Base-by-base conservation (phyloP, 495 filamentous ascomycete species). In the Neurospora sp. region DNA sequence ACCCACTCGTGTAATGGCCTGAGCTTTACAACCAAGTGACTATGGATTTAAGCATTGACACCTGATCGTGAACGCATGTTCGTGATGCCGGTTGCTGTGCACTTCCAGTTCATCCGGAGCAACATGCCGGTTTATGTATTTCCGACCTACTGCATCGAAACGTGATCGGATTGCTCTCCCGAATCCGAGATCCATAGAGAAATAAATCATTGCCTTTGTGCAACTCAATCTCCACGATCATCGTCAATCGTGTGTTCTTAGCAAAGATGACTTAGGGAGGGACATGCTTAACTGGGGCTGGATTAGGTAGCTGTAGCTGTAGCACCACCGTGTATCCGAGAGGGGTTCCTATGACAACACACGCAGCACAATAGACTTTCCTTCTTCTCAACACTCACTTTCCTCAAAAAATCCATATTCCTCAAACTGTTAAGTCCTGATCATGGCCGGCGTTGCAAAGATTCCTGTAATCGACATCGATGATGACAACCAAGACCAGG, bases 391-490 rank as follows among this genome's bases (percentile, higher is more conserved):
- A 7, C 49, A 62, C 6, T 35, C 2, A 38, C 16, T 62, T n/a
- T 2, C 18, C 27, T 54, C 38, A 31, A 41, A 41, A 11, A n/a
- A n/a, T n/a, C n/a, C 2, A 62, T 49, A 49, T 35, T 42, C 41
- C 14, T 4, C 18, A 39, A 71, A 10, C n/a, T 40, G 4, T 38
- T 7, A 3, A 9, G 5, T 9, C 3, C 9, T 14, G 7, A 78
- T 46, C 44, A 82, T 88, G 86, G 76, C 85, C 12, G 80, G 74
- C 72, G 75, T 83, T 37, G 84, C 89, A 71, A 88, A 87, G 27
- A 93, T 97, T 38, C 93, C 95, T 12, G 84, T 97, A 75, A 92
- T 98, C 76, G 91, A 97, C 79, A 89, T 98, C 78, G 90, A 87
- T 4, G 83, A 85, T 54, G 77, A 85, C 6, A 82, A 84, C 35